Conservation (phyloP, 2,329 filamentous ascomycete genomes). For the Curvularia eragrostidis region DNA sequence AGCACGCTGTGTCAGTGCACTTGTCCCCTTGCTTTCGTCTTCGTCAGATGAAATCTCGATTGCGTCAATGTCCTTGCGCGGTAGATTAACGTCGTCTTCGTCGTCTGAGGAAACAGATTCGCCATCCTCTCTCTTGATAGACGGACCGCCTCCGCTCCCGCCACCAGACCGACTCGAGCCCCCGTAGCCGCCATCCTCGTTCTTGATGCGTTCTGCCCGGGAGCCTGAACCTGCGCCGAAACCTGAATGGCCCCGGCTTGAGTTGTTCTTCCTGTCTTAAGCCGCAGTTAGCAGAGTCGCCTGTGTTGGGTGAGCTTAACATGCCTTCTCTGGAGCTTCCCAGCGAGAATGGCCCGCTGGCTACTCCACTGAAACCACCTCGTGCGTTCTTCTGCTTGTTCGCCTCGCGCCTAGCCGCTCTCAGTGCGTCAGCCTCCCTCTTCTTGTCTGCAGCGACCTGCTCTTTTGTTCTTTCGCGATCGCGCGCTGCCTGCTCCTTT, state of each 20-base stretch:
- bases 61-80: conserved; percentile 63
- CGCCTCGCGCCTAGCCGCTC: conserved; percentile 30
- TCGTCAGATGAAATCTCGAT: conserved; percentile 65
- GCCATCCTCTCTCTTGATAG: conserved; percentile 44
- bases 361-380: conserved; percentile 53
- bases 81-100: conserved; percentile 55
- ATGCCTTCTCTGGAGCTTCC: conserved; percentile 39
- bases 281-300: conserved; percentile 11
- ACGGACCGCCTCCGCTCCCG: conserved; percentile 23
- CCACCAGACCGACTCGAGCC: conserved; percentile 26
- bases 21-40: conserved; percentile 44
- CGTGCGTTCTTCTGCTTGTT: conserved; percentile 42
- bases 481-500: conserved; percentile 49
- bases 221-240: conserved; percentile 41
- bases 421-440: conserved; percentile 31
- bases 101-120: conserved; percentile 58
- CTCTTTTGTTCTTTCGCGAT: conserved; percentile 47
- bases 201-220: conserved; percentile 41
- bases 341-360: conserved; percentile 53
- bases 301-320: neutral
- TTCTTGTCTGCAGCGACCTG: conserved; percentile 39
- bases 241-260: conserved; percentile 29
- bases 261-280: conserved; percentile 32
- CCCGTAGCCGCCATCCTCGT: conserved; percentile 36
- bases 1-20: conserved; percentile 27